Conservation (phyloP, 2,329 filamentous ascomycete species). For the Alternaria sp. region DNA sequence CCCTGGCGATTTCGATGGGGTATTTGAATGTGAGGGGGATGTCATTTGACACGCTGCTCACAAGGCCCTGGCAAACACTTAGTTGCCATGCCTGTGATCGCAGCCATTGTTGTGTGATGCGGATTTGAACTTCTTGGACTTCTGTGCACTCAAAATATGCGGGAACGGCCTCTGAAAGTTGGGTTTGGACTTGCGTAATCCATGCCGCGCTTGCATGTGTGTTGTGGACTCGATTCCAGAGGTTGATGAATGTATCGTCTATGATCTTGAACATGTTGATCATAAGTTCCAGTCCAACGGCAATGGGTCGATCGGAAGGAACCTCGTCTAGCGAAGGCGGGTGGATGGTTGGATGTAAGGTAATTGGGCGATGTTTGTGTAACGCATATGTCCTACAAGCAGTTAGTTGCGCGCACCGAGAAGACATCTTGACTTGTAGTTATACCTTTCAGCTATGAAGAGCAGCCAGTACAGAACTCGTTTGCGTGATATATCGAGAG, state of each 20-base stretch:
- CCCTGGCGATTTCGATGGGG: conserved; percentile 68
- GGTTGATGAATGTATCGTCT: conserved; percentile 69
- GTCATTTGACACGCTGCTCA: conserved; percentile 67
- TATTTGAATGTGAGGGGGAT: conserved; percentile 70
- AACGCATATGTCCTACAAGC: conserved; percentile 67
- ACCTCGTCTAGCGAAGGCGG: conserved; percentile 61
- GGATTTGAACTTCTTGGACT: conserved; percentile 73
- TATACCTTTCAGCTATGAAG: conserved; percentile 68
- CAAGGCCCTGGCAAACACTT: conserved; percentile 70
- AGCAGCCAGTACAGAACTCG: conserved; percentile 70
- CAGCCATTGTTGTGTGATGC: conserved; percentile 76
- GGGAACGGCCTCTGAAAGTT: conserved; percentile 63
- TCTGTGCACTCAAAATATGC: conserved; percentile 67
- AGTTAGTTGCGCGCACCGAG: conserved; percentile 11
- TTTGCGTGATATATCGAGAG: conserved; percentile 63
- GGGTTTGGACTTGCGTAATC: conserved; percentile 59
- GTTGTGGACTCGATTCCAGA: conserved; percentile 68
- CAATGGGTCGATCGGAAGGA: conserved; percentile 63
- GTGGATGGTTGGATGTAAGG: conserved; percentile 67
- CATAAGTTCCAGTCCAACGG: conserved; percentile 68
- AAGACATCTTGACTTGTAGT: background rate
- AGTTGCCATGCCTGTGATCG: conserved; percentile 77
- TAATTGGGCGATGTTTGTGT: conserved; percentile 70
- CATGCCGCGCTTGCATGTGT: conserved; percentile 57
- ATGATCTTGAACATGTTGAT: conserved; percentile 70